Percentiles rank a stretch among this genome's conserved stretches.
Evolutionary conservation across 179 eudicot genomes (phyloP).

Genomic region (Drosera spatulata): DNA sequence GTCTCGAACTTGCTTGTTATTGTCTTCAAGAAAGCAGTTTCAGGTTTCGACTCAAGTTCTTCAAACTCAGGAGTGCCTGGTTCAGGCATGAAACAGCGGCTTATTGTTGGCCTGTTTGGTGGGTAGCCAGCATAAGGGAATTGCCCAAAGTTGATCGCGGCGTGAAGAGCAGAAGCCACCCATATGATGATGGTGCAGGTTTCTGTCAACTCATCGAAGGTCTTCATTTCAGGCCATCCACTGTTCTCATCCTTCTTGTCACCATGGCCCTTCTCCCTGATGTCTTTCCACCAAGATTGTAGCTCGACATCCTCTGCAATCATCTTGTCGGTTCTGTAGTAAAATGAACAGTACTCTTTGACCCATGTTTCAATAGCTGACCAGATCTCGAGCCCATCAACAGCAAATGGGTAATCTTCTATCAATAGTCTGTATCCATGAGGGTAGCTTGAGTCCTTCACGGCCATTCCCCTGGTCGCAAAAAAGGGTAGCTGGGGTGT

Average conservation of each 20-base stretch:
- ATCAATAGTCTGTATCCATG: constrained; percentile 33
- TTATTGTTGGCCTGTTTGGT: constrained; percentile 61
- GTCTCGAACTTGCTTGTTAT: constrained; percentile 53
- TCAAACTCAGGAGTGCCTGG: constrained; percentile 45
- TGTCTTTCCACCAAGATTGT: constrained; percentile 47
- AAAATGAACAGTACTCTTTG: constrained; percentile 27
- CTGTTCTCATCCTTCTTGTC: constrained; percentile 54
- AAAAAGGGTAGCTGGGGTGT: too few relatives aligned
- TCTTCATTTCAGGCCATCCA: constrained; percentile 81
- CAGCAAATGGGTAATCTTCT: constrained; percentile 47
- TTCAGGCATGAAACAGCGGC: constrained; percentile 62
- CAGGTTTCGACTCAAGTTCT: constrained; percentile 46
- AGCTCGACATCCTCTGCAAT: constrained; percentile 31
- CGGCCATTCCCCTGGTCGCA: constrained; percentile 32
- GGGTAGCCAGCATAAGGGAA: constrained; percentile 74
- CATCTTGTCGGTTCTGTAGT: constrained; percentile 19
- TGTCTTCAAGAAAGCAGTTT: constrained; percentile 36
- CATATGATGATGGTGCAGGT: constrained; percentile 67
- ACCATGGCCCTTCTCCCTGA: constrained; percentile 35
- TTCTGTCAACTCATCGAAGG: constrained; percentile 26
- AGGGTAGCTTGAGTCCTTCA: constrained; percentile 16
- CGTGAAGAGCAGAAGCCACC: constrained; percentile 80
- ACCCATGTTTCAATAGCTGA: constrained; percentile 43
- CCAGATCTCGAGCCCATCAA: constrained; percentile 55
- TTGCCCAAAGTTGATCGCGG: constrained; percentile 75